A percentile compares a stretch with the other conserved stretches of the same genome.
Evolutionary conservation across 805 yeast genomes (phyloP).

Genomic region (Lachancea dasiensis): DNA sequence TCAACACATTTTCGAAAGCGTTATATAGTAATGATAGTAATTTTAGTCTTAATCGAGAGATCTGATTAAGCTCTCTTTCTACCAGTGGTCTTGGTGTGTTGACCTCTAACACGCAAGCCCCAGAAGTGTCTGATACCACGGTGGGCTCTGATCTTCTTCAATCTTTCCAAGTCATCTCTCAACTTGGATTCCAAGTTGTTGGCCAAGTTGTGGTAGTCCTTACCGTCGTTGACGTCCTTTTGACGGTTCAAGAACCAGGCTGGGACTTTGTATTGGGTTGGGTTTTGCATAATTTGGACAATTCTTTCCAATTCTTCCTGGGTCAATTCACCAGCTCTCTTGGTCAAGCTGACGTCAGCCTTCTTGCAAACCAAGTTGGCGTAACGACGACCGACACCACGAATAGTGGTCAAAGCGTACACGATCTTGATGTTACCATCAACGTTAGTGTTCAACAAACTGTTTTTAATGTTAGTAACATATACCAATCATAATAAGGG

Average conservation of each 20-base stretch:
- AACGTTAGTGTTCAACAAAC: conserved; percentile 99
- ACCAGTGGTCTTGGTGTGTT: conserved; percentile 99
- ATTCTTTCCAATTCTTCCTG: conserved; percentile 99
- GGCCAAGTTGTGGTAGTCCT: conserved; percentile 98
- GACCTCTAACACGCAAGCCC: conserved; percentile 99
- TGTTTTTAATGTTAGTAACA: conserved; percentile 42
- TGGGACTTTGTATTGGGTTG: conserved; percentile 98
- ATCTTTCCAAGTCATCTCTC: conserved; percentile 99
- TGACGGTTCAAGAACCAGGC: conserved; percentile 99
- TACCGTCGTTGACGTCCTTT: conserved; percentile 97
- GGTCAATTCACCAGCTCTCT: conserved; percentile 99
- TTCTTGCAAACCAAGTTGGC: conserved; percentile 99
- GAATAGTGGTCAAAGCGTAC: conserved; percentile 99
- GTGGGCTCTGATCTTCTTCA: conserved; percentile 99
- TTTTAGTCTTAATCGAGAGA: too few relatives aligned
- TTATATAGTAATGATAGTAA: background rate
- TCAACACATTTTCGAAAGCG: conserved; percentile 4
- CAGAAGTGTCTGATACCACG: conserved; percentile 99
- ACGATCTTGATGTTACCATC: conserved; percentile 99
- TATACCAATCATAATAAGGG: background rate
- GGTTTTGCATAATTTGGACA: conserved; percentile 99
- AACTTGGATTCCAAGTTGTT: conserved; percentile 98
- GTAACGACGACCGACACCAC: conserved; percentile 99
- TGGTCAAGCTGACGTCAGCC: conserved; percentile 97
- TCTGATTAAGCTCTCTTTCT: conserved; percentile 56